These are phyloP conservation scores for Ampelomyces quisqualis DNA, from an alignment of 2,329 filamentous ascomycete species.

Conservation along the genomic window DNA sequence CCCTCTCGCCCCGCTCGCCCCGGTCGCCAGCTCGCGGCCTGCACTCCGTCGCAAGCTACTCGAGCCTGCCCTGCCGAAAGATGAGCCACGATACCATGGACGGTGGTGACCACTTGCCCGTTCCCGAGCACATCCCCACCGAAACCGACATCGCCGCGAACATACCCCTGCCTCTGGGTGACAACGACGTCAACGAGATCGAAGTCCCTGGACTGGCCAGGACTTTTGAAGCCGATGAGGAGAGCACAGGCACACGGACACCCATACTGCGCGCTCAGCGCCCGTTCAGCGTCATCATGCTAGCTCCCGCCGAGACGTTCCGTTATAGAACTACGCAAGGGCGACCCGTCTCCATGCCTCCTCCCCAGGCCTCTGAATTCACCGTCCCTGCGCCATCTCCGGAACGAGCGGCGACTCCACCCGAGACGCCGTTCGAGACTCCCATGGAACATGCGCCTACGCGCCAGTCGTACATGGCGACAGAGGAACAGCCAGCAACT, in stretches of 20 bases:
- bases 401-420: neutral
- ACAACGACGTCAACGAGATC: slow-evolving; percentile 75
- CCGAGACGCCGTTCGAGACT: slow-evolving; percentile 25
- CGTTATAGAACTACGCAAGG: slow-evolving; percentile 20
- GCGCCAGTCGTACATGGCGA: slow-evolving; percentile 24
- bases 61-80: slow-evolving; percentile 33
- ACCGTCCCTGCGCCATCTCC: slow-evolving; percentile 8
- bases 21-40: slow-evolving; percentile 26
- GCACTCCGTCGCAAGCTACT: slow-evolving; percentile 30
- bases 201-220: slow-evolving; percentile 71
- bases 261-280: slow-evolving; percentile 28
- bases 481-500: slow-evolving; percentile 22
- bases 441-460: slow-evolving; percentile 24
- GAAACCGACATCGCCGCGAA: slow-evolving; percentile 55
- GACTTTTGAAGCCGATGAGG: slow-evolving; percentile 59
- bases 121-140: slow-evolving; percentile 47
- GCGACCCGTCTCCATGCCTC: slow-evolving; percentile 38
- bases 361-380: slow-evolving; percentile 24
- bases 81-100: slow-evolving; percentile 34
- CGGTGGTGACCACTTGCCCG: slow-evolving; percentile 23
- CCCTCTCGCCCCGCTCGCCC: slow-evolving; percentile 31
- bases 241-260: slow-evolving; percentile 28
- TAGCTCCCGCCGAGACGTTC: slow-evolving; percentile 22
- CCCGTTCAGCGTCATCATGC: slow-evolving; percentile 35
- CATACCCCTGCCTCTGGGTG: slow-evolving; percentile 67